These are phyloP conservation scores for Microdochium bolleyi DNA, from an alignment of 2,329 filamentous ascomycete genomes.

Conservation along the genomic window DNA sequence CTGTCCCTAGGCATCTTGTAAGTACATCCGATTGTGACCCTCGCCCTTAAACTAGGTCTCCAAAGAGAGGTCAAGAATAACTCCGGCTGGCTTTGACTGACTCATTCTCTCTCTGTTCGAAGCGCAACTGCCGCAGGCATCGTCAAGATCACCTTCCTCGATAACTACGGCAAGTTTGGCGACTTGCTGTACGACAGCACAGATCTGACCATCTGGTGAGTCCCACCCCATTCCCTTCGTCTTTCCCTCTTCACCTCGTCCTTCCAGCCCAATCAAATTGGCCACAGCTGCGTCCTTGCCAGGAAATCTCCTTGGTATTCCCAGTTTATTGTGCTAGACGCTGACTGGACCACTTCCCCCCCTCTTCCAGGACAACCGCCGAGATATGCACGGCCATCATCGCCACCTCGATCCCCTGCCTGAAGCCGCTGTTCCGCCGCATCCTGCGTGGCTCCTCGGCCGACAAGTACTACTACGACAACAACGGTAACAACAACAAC, in stretches of 20 bases:
- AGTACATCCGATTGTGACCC: too few species aligned
- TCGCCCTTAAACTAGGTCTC: too few species aligned
- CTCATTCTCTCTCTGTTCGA: too few species aligned
- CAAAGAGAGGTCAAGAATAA: too few species aligned
- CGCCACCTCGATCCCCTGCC: conserved; percentile 16
- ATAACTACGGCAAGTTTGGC: conserved; percentile 13
- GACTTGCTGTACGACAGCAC: conserved; percentile 18
- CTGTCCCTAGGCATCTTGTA: conserved; percentile 17
- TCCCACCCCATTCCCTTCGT: background rate
- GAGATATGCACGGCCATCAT: conserved; percentile 18
- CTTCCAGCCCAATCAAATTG: too few species aligned
- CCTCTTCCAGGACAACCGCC: too few species aligned
- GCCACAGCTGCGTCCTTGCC: too few species aligned
- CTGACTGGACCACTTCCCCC: too few species aligned
- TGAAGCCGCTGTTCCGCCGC: conserved; percentile 15
- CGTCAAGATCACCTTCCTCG: conserved; percentile 16
- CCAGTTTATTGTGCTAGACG: too few species aligned
- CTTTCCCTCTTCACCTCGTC: background rate
- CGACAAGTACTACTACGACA: background rate
- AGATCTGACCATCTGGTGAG: conserved; percentile 19
- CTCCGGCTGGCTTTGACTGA: too few species aligned
- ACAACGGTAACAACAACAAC: conserved; percentile 2
- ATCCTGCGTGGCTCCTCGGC: conserved; percentile 1
- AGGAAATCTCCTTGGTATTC: too few species aligned
- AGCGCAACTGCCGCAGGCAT: conserved; percentile 15